These are phyloP conservation scores for Lophiostoma macrostomum DNA, from an alignment of 495 filamentous ascomycete species.

Conservation along the genomic window DNA sequence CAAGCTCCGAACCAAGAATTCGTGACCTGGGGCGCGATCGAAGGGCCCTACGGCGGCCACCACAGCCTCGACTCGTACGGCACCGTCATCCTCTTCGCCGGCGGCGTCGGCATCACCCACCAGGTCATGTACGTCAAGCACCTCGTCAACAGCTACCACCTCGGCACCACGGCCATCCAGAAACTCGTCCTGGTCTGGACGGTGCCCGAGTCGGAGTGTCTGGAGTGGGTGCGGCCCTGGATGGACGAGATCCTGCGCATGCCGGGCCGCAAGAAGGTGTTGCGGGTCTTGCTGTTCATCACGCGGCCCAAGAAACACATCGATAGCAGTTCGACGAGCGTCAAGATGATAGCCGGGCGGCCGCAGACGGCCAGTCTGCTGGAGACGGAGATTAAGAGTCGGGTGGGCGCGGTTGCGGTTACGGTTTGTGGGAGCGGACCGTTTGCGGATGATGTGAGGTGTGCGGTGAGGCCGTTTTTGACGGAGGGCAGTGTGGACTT, in stretches of 20 bases:
- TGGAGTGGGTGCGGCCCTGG: slow-evolving; percentile 91
- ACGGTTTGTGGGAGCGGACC: slow-evolving; percentile 87
- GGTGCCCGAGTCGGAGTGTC: slow-evolving; percentile 74
- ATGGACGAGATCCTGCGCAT: slow-evolving; percentile 92
- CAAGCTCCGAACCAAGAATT: slow-evolving; percentile 44
- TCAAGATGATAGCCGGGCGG: slow-evolving; percentile 85
- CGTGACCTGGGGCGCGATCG: slow-evolving; percentile 49
- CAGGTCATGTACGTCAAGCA: slow-evolving; percentile 54
- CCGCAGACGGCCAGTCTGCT: slow-evolving; percentile 59
- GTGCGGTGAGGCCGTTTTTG: slow-evolving; percentile 64
- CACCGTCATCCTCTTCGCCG: slow-evolving; percentile 54
- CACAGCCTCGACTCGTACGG: slow-evolving; percentile 53
- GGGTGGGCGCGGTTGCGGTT: slow-evolving; percentile 80
- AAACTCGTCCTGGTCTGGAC: slow-evolving; percentile 84
- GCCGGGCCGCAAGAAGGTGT: slow-evolving; percentile 74
- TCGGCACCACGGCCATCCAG: slow-evolving; percentile 46
- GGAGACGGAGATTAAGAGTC: slow-evolving; percentile 69
- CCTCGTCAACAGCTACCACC: slow-evolving; percentile 45
- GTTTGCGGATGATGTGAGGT: slow-evolving; percentile 82
- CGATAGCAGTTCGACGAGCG: slow-evolving; percentile 78
- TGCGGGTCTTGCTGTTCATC: slow-evolving; percentile 84
- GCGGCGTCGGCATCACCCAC: slow-evolving; percentile 60
- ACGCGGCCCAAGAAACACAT: slow-evolving; percentile 74
- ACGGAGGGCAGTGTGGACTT: slow-evolving; percentile 74
- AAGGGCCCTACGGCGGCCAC: slow-evolving; percentile 58